phyloP scores from a whole-genome alignment of 2,329 filamentous ascomycete species.

The Tolypocladium sp. region DNA sequence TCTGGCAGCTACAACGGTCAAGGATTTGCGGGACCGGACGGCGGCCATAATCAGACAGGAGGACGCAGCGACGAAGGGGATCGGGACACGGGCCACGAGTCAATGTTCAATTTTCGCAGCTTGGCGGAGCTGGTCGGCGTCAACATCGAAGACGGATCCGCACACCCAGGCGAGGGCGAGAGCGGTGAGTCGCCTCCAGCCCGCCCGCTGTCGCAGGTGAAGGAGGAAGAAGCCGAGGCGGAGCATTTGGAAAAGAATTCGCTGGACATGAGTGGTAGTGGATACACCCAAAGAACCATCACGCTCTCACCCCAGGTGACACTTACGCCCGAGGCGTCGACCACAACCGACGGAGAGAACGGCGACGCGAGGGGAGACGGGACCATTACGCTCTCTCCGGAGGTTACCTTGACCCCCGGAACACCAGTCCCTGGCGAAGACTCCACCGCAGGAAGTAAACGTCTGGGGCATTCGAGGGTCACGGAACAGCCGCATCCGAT shows the following conservation, averaged over 20 bases:
- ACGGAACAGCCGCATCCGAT: conserved; percentile 23
- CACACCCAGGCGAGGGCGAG: conserved; percentile 19
- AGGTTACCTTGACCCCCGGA: conserved; percentile 39
- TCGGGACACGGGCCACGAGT: conserved; percentile 49
- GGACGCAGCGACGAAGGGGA: conserved; percentile 39
- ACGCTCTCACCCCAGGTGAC: conserved; percentile 4
- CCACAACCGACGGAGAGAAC: not conserved
- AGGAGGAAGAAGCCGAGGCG: conserved; percentile 24
- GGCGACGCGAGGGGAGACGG: not conserved
- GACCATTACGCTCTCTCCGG: conserved; percentile 18
- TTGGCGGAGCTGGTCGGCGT: conserved; percentile 76
- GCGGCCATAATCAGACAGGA: conserved; percentile 41
- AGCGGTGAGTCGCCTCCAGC: conserved; percentile 11
- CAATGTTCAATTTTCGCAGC: conserved; percentile 87
- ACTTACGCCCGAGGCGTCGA: conserved; percentile 29
- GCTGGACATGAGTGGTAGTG: not conserved
- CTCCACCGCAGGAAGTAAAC: conserved; percentile 29
- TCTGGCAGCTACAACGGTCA: conserved; percentile 39
- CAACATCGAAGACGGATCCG: conserved; percentile 38
- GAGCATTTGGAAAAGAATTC: conserved; percentile 18
- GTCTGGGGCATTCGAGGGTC: conserved; percentile 29
- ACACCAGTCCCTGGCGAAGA: conserved; percentile 31
- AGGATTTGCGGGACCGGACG: conserved; percentile 24
- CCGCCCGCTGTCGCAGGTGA: conserved; percentile 25
- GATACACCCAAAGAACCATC: not conserved